Evolutionary conservation across 1,139 yeast genomes (phyloP), one percentile per base, ranked within the genome.

Genomic region (Candida albicans): DNA sequence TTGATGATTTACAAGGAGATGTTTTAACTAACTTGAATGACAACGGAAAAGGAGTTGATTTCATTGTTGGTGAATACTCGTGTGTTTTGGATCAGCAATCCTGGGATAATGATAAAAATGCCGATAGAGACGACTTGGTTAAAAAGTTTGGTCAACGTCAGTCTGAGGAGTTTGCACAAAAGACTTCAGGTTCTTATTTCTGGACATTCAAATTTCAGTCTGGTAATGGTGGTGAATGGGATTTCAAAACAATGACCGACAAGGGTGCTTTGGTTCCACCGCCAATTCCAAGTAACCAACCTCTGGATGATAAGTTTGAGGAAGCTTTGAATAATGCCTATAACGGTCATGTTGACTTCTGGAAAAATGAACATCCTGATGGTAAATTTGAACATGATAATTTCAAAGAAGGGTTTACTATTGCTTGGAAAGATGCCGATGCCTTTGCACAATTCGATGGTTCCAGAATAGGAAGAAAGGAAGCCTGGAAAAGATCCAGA

Each of bases 221-320:
- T 44, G 97, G 97, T 2, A 85, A 84, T 56, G 97, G 97, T 33
- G 98, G 97, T 9, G 96, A 89, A 66, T 91, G 98, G 98, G 97
- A 93, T 44, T 84, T 88, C 62, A 75, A 77, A 36, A 88, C 90
- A 37, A 87, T 87, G 93, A 67, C 78, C 25, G 81, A 84, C 26
- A 68, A 69, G 45, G 91, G 91, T 0, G 81, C 84, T 8, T 67
- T 89, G 22, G 35, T 35, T 3, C 54, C 57, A 8, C 64, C 65
- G 1, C 52, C 59, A 32, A 44, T 51, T 2, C 64, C 62, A 15
- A 58, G 55, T 24, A 29, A 48, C 1, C 44, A 64, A 4, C 80
- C 82, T 3, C 62, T 64, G 24, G 67, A 72, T 37, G 62, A 68
- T 11, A 74, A 70, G 24, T 72, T 77, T 45, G 69, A 77, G n/a